A percentile compares a stretch with the other conserved stretches of the same genome.
Evolutionary conservation across 257 asterid species (phyloP).

Genomic region (Solanum sejunctum): DNA sequence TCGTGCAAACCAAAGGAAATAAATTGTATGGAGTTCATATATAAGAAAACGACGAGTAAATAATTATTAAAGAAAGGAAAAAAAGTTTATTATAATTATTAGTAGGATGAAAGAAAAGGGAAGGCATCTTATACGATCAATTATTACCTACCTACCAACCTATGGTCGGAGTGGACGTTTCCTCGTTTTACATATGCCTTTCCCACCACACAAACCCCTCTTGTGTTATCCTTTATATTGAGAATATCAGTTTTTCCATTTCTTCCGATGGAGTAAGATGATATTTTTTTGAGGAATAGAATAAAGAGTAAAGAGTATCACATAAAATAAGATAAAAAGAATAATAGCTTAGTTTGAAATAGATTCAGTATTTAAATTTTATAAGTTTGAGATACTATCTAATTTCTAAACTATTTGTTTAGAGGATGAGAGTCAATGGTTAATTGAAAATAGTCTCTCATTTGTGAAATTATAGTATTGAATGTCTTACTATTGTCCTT

Average conservation of each 20-base stretch:
- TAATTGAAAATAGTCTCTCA: not conserved
- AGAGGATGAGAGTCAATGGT: too few species aligned
- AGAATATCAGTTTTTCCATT: not conserved
- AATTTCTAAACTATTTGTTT: not conserved
- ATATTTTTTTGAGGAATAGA: too few species aligned
- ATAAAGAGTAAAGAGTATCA: fast-evolving
- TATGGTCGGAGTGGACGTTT: not conserved
- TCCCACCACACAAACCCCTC: not conserved
- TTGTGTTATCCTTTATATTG: not conserved
- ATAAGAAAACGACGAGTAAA: not conserved
- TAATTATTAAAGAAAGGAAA: not conserved
- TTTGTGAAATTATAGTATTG: not conserved
- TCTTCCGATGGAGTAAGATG: too few species aligned
- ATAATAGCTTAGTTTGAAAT: not conserved
- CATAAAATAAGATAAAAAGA: not conserved
- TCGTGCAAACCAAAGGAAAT: not conserved
- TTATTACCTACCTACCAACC: not conserved
- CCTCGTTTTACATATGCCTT: not conserved
- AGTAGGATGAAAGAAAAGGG: not conserved
- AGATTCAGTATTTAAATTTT: not conserved
- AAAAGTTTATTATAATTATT: not conserved
- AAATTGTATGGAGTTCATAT: not conserved
- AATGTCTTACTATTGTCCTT: not conserved
- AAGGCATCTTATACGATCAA: not conserved
- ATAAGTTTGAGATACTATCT: not conserved